Evolutionary conservation across 805 yeast species (phyloP), one percentile per base, ranked within the genome.

Genomic region (Groenewaldozyma tartarivorans): DNA sequence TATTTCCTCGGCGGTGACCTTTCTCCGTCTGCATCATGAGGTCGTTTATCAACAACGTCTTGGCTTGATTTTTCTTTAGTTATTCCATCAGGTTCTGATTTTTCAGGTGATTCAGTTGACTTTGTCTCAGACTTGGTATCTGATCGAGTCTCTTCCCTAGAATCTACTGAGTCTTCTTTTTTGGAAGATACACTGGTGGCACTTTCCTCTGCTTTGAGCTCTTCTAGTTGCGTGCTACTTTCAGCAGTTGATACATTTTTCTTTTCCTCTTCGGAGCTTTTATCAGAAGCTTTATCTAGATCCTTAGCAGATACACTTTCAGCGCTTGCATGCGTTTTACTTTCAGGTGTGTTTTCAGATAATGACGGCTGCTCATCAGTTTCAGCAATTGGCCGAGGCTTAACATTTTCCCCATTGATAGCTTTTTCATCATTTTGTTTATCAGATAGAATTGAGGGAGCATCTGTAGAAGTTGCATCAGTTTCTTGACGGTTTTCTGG

Each of bases 271-370:
- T 4, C 43, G n/a, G n/a, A n/a, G n/a, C n/a, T 4, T 36, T 13
- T 4, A 19, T 9, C 20, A 15, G 21, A 4, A 17, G 21, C 21
- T n/a, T 7, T 32, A 5, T n/a, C 20, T 5, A 5, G 15, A 5
- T 27, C 43, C 5, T 27, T 31, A 5, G 40, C 24, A 9, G 19
- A n/a, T n/a, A n/a, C n/a, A n/a, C n/a, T n/a, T n/a, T n/a, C n/a
- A n/a, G n/a, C n/a, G n/a, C n/a, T n/a, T n/a, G n/a, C n/a, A n/a
- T n/a, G n/a, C n/a, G n/a, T n/a, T n/a, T n/a, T n/a, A n/a, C n/a
- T n/a, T n/a, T n/a, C n/a, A n/a, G n/a, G n/a, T n/a, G n/a, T n/a
- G n/a, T n/a, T n/a, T n/a, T n/a, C n/a, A n/a, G n/a, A n/a, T n/a
- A n/a, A n/a, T n/a, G n/a, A n/a, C n/a, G n/a, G n/a, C n/a, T n/a